Evolutionary conservation across 2,329 filamentous ascomycete genomes (phyloP).

Genomic region (Monosporascus cannonballus): DNA sequence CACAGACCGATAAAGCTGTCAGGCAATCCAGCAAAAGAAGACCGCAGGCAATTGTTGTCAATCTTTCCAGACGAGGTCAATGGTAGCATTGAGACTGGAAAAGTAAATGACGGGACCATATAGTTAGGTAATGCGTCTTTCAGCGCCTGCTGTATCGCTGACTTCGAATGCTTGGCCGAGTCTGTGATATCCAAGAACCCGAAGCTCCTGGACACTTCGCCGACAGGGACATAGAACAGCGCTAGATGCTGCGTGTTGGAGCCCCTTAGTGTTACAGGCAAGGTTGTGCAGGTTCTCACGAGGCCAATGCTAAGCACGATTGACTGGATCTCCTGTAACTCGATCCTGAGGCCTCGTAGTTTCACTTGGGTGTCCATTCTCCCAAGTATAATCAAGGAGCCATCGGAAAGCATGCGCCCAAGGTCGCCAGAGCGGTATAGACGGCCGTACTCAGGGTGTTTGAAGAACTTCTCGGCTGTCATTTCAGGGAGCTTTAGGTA

Average conservation of each 20-base stretch:
- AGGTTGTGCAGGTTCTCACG: slow-evolving; percentile 57
- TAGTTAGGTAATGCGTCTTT: slow-evolving; percentile 58
- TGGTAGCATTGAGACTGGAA: slow-evolving; percentile 65
- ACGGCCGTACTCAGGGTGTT: slow-evolving; percentile 62
- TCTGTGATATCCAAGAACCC: slow-evolving; percentile 31
- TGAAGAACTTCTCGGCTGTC: slow-evolving; percentile 60
- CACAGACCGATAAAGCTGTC: slow-evolving; percentile 35
- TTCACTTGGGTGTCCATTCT: slow-evolving; percentile 77
- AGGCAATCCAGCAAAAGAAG: slow-evolving; percentile 40
- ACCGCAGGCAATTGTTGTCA: slow-evolving; percentile 50
- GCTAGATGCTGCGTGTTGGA: slow-evolving; percentile 49
- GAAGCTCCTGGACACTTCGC: slow-evolving; percentile 21
- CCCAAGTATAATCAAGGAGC: slow-evolving; percentile 66
- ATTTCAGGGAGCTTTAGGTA: slow-evolving; percentile 59
- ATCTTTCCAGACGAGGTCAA: slow-evolving; percentile 71
- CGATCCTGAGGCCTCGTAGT: slow-evolving; percentile 72
- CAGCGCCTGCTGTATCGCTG: slow-evolving; percentile 48
- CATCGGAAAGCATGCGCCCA: slow-evolving; percentile 71
- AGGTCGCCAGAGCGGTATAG: slow-evolving; percentile 81
- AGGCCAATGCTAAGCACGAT: slow-evolving; percentile 45
- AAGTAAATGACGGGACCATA: slow-evolving; percentile 70
- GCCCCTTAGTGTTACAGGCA: slow-evolving; percentile 44
- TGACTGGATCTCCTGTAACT: slow-evolving; percentile 69
- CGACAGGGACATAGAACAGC: slow-evolving; percentile 59
- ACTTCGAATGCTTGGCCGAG: slow-evolving; percentile 24